Evolutionary conservation across 805 yeast genomes (phyloP), one percentile per base, ranked within the genome.

Genomic region (Suhomyces canberraensis): DNA sequence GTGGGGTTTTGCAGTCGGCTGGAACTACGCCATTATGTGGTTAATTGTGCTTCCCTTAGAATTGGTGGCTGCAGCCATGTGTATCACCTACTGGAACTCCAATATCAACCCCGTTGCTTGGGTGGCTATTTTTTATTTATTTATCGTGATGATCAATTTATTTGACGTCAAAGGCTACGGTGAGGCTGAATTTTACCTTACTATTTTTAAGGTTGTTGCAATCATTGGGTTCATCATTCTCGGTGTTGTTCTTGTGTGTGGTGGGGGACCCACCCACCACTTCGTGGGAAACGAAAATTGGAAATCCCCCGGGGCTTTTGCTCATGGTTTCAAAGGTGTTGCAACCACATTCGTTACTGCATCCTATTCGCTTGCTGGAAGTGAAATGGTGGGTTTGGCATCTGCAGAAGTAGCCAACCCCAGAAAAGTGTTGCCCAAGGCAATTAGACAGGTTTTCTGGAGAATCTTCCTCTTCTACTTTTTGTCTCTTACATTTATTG

Each of bases 371-470:
- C 50, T 64, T 25, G 68, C 65, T 2, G 69, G 69, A 11, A 49
- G 60, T 27, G 69, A 64, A 45, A 53, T 64, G 51, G 64, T 62
- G 16, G 69, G 66, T 8, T 53, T 64, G 32, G 64, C 69, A 5
- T 58, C 63, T 16, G 64, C 66, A 9, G 74, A 68, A 46, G 59
- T 67, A 3, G 55, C 52, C 25, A 59, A 68, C 45, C 74, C 74
- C 1, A 40, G 61, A 14, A 55, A 57, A 31, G 56, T 64, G 2
- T 52, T 68, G 37, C 74, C 74, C 11, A 58, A 52, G 31, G 74
- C 74, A 11, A 59, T 66, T 22, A 61, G 61, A 38, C 72, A 68
- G 42, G 71, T 67, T 2, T 67, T 68, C 45, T 63, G 71, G 70
- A 52, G 74, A 50, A 55, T 68, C 34, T 58, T 64, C 39, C 39